These are phyloP conservation scores for Cucumis melo DNA, from an alignment of 306 rosid genomes.

Conservation along the genomic window DNA sequence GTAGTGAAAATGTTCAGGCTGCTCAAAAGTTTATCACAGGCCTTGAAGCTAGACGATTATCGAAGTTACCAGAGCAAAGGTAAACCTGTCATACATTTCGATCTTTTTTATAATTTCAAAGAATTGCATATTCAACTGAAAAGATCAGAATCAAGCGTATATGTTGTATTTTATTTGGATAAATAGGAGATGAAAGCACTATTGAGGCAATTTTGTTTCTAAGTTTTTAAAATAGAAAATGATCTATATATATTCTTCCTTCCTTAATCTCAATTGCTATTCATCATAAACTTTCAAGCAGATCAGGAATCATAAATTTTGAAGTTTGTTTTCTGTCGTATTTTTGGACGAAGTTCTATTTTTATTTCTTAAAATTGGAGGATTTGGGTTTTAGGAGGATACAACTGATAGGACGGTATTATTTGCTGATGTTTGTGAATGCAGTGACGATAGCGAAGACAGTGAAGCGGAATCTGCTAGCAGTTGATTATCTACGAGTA, in stretches of 20 bases:
- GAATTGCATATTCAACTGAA: not conserved
- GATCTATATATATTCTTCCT: not conserved
- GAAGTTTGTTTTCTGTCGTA: not conserved
- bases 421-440: conserved; percentile 4
- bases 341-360: not conserved
- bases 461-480: conserved; percentile 48
- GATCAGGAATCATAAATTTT: not conserved
- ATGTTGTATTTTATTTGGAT: not conserved
- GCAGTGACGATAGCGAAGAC: conserved; percentile 80
- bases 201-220: not conserved
- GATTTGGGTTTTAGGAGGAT: not conserved
- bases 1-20: conserved; percentile 78
- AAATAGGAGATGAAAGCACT: not conserved
- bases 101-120: not conserved
- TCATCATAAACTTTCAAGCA: not conserved
- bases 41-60: conserved; percentile 82
- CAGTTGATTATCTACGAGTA: conserved; percentile 15
- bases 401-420: not conserved
- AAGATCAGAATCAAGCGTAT: not conserved
- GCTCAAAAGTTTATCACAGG: conserved; percentile 87
- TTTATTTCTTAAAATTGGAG: not conserved
- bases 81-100: conserved; percentile 11
- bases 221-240: not conserved
- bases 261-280: not conserved
- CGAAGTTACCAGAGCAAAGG: conserved; percentile 77